A percentile compares a stretch with the other conserved stretches of the same genome.
Evolutionary conservation across 352 stramenopile species (phyloP).

Genomic region (Globisporangium radiosum): DNA sequence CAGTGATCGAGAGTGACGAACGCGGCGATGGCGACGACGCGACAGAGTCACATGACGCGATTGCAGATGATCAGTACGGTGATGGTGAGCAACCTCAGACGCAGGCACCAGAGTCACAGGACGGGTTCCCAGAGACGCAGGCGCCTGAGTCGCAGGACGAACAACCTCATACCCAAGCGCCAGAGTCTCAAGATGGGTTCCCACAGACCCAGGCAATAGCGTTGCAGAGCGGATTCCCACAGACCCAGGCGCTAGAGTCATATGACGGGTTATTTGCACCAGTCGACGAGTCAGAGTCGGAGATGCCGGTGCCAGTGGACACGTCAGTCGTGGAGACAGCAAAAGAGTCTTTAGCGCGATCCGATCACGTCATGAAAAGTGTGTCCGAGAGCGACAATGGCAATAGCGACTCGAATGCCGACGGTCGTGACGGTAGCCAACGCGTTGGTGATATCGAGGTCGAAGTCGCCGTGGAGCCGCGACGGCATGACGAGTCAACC

Average conservation of each 20-base stretch:
- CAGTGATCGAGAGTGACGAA: no score
- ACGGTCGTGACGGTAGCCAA: no score
- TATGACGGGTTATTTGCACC: background rate
- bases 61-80: background rate
- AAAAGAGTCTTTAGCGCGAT: no score
- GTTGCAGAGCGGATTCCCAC: background rate
- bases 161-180: no score
- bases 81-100: slow-evolving; percentile 3
- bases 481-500: background rate
- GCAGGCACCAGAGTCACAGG: slow-evolving; percentile 4
- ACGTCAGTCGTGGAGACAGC: background rate
- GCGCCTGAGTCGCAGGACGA: no score
- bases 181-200: no score
- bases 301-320: background rate
- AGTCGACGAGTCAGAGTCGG: background rate
- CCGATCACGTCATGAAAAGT: no score
- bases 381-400: no score
- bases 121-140: slow-evolving; percentile 5
- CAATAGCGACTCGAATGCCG: no score
- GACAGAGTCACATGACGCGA: background rate
- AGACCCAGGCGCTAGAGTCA: background rate
- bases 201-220: background rate
- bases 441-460: no score
- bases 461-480: no score
- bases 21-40: background rate